Conservation (phyloP, 2,329 filamentous ascomycete species). For the Pseudofabraea citricarpa region DNA sequence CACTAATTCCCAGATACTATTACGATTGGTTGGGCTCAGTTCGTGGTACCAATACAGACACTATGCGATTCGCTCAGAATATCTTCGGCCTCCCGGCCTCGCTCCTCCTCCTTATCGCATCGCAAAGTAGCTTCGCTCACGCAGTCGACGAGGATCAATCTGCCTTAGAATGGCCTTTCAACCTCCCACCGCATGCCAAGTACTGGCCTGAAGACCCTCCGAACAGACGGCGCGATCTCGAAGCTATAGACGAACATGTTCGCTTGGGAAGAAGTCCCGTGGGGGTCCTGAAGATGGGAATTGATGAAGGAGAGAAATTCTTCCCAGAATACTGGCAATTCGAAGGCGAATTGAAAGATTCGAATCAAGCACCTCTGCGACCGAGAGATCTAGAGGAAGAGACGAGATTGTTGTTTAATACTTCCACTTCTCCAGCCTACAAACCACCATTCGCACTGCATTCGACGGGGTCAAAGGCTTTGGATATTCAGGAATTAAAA, state of each 20-base stretch:
- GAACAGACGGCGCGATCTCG: slow-evolving; percentile 34
- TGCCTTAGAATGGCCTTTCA: slow-evolving; percentile 36
- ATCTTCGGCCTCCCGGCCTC: slow-evolving; percentile 37
- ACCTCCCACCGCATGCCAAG: slow-evolving; percentile 38
- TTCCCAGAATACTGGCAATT: slow-evolving; percentile 56
- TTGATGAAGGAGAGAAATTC: slow-evolving; percentile 69
- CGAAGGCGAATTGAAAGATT: slow-evolving; percentile 14
- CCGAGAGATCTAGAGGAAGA: slow-evolving; percentile 18
- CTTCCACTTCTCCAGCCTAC: slow-evolving; percentile 28
- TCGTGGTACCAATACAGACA: not conserved
- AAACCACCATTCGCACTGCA: slow-evolving; percentile 50
- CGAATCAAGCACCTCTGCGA: slow-evolving; percentile 3
- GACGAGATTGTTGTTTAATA: slow-evolving; percentile 14
- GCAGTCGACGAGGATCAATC: slow-evolving; percentile 15
- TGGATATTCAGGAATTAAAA: slow-evolving; percentile 10
- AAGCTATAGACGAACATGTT: slow-evolving; percentile 33
- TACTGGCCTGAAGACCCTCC: slow-evolving; percentile 42
- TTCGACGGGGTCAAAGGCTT: slow-evolving; percentile 15
- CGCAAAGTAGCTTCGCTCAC: slow-evolving; percentile 31
- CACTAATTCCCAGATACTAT: not conserved
- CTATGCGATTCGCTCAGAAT: slow-evolving; percentile 36
- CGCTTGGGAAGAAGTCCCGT: slow-evolving; percentile 40
- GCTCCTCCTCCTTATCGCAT: slow-evolving; percentile 40
- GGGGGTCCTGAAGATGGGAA: slow-evolving; percentile 67
- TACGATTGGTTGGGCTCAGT: too few relatives aligned